A percentile compares a stretch with the other conserved stretches of the same genome.
phyloP scores from a whole-genome alignment of 306 rosid genomes.

The Argentina anserina region DNA sequence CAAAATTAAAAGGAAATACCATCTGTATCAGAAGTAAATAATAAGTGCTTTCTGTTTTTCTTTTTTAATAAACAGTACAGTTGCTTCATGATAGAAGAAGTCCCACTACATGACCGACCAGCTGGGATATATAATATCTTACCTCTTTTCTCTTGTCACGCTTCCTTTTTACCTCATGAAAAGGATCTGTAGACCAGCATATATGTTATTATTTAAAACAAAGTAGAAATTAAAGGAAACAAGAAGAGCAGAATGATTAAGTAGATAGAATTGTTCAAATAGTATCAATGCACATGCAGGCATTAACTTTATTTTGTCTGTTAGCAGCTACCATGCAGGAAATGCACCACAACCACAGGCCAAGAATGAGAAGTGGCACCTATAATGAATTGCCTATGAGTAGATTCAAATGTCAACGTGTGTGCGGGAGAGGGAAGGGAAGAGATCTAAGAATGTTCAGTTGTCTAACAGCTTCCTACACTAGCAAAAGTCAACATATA shows the following conservation, averaged over 20 bases:
- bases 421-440: background rate
- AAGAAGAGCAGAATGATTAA: background rate
- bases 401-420: background rate
- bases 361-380: background rate
- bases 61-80: background rate
- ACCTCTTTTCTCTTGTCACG: conserved; percentile 86
- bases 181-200: conserved; percentile 59
- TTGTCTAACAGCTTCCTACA: background rate
- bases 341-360: background rate
- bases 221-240: conserved; percentile 15
- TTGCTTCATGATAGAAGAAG: background rate
- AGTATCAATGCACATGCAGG: background rate
- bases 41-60: background rate
- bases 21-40: background rate
- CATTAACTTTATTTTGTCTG: background rate
- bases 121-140: conserved; percentile 24
- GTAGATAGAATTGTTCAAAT: background rate
- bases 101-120: background rate
- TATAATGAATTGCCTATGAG: background rate
- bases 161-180: conserved; percentile 91
- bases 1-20: background rate
- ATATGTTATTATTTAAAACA: background rate
- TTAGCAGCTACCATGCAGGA: background rate
- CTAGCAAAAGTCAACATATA: background rate
- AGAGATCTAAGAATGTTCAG: background rate